Conservation (phyloP, 139 green algal genomes). For the Medakamo hakoo region DNA sequence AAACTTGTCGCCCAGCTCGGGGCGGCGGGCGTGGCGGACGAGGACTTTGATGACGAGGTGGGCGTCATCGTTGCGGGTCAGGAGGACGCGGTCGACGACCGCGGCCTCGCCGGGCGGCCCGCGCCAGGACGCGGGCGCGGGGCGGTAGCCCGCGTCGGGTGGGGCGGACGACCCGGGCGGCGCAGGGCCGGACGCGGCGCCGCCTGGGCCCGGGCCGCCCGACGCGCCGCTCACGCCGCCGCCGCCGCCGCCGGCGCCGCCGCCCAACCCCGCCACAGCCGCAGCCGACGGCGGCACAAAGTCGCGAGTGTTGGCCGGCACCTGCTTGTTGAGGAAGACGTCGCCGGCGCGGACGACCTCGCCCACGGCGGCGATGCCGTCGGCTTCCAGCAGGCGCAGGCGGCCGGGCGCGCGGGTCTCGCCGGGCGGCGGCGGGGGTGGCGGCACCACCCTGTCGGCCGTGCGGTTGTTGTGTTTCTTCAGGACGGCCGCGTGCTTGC, state of each 20-base stretch:
- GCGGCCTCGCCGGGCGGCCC: constrained; percentile 47
- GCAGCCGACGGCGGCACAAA: constrained; percentile 10
- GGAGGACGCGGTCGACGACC: constrained; percentile 67
- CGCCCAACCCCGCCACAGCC: neutral
- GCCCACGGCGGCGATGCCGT: constrained; percentile 75
- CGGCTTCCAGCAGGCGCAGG: constrained; percentile 60
- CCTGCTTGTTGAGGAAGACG: constrained; percentile 88
- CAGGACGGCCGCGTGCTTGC: constrained; percentile 58
- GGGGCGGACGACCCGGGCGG: too few relatives aligned
- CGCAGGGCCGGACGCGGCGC: constrained; percentile 16
- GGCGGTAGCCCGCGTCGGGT: constrained; percentile 38
- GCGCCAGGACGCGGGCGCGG: constrained; percentile 45
- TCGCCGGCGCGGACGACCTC: constrained; percentile 55
- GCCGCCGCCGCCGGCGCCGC: neutral
- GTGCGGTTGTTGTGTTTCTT: constrained; percentile 86
- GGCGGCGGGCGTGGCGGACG: constrained; percentile 80
- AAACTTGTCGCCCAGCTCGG: constrained; percentile 97
- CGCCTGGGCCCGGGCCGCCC: too few relatives aligned
- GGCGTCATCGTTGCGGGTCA: constrained; percentile 88
- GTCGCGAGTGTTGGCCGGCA: constrained; percentile 71
- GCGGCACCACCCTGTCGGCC: constrained; percentile 47
- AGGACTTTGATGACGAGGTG: constrained; percentile 77
- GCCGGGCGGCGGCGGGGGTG: neutral
- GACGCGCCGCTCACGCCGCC: too few relatives aligned
- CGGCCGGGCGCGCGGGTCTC: constrained; percentile 3